phyloP scores from a whole-genome alignment of 2,329 filamentous ascomycete genomes.

The Leptographium radiaticola region DNA sequence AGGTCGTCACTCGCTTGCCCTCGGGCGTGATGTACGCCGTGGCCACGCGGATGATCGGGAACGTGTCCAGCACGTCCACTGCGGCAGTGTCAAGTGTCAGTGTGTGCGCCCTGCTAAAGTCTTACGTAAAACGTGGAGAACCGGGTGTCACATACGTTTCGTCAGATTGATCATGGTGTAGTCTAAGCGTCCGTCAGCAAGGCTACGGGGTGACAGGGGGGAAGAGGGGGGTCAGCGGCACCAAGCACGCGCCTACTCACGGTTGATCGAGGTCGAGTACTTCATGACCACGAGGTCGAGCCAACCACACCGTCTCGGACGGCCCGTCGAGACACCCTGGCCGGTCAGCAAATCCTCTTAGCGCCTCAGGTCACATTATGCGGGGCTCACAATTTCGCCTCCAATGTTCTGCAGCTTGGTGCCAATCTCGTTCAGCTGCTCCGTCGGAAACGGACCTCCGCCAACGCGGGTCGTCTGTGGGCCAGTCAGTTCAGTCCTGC shows the following conservation, averaged over 20 bases:
- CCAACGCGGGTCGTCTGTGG: constrained; percentile 41
- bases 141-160: constrained; percentile 19
- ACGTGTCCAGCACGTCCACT: constrained; percentile 61
- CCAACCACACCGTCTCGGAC: constrained; percentile 42
- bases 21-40: constrained; percentile 49
- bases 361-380: neutral
- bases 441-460: constrained; percentile 48
- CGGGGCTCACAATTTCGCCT: constrained; percentile 7
- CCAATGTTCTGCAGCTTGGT: constrained; percentile 24
- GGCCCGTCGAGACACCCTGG: constrained; percentile 31
- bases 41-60: constrained; percentile 61
- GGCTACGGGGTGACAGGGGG: neutral
- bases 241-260: neutral
- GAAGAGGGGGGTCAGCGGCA: neutral
- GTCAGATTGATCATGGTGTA: constrained; percentile 50
- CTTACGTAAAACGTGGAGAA: constrained; percentile 1
- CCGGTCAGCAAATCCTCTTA: neutral
- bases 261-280: constrained; percentile 31
- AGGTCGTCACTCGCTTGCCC: constrained; percentile 40
- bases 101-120: too few species aligned
- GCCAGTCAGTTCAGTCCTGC: neutral
- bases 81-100: constrained; percentile 26
- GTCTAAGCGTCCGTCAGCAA: constrained; percentile 17
- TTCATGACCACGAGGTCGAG: constrained; percentile 57
- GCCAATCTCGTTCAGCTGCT: constrained; percentile 28